Conservation (phyloP, 345 rosid genomes). For the Anastatica hierochuntica region DNA sequence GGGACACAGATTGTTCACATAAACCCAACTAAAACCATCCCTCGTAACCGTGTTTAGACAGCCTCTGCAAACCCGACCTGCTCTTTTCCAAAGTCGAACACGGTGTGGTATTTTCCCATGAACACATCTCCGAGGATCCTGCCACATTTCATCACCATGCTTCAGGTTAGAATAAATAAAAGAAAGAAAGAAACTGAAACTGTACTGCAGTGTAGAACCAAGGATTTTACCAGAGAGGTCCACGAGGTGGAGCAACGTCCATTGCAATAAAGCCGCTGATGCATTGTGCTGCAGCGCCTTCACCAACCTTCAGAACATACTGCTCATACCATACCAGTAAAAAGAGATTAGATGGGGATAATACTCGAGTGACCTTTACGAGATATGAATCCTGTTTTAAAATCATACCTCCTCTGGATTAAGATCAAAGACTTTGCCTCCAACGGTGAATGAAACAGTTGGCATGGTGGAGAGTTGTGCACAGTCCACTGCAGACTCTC, state of each 20-base stretch:
- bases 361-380: not conserved
- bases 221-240: conserved; percentile 76
- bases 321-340: conserved; percentile 22
- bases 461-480: conserved; percentile 65
- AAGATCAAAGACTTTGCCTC: conserved; percentile 59
- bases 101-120: conserved; percentile 91
- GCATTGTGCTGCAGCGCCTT: conserved; percentile 72
- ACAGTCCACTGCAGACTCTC: conserved; percentile 81
- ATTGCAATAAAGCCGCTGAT: conserved; percentile 78
- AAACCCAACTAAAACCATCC: conserved; percentile 1
- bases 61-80: conserved; percentile 91
- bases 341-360: conserved; percentile 1
- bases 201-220: not conserved
- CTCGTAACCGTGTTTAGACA: conserved; percentile 28
- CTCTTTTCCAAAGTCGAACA: conserved; percentile 65
- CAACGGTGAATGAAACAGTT: conserved; percentile 67
- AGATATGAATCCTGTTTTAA: not conserved
- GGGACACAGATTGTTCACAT: conserved; percentile 12
- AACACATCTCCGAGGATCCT: conserved; percentile 93
- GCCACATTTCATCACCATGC: conserved; percentile 16
- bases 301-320: conserved; percentile 85
- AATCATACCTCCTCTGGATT: conserved; percentile 52
- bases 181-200: not conserved
- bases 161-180: not conserved
- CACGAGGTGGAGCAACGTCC: conserved; percentile 83